Percentiles rank a stretch among this genome's conserved stretches.
Conservation (phyloP, 768 basidiomycete species). For the Psilocybe sp. region DNA sequence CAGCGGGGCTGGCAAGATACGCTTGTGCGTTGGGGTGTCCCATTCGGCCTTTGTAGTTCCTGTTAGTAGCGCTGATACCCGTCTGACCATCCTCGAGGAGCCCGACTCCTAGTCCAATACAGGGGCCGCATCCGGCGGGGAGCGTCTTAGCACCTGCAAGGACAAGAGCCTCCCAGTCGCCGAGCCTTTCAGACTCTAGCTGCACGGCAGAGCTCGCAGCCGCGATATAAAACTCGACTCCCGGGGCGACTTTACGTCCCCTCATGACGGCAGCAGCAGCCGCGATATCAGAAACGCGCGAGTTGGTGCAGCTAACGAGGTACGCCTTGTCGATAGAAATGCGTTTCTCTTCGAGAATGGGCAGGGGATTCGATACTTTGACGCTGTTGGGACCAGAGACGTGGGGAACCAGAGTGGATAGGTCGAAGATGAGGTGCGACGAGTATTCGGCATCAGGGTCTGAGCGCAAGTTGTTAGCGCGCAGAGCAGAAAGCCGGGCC, state of each 20-base stretch:
- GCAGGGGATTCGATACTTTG: slow-evolving; percentile 92
- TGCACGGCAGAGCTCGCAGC: slow-evolving; percentile 93
- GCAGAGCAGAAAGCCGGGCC: slow-evolving; percentile 63
- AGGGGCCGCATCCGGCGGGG: slow-evolving; percentile 96
- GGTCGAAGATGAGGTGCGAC: slow-evolving; percentile 86
- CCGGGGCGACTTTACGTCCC: slow-evolving; percentile 76
- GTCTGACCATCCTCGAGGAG: slow-evolving; percentile 91
- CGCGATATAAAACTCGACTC: slow-evolving; percentile 96
- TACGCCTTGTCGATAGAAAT: slow-evolving; percentile 96
- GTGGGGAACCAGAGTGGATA: slow-evolving; percentile 91
- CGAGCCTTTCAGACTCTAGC: slow-evolving; percentile 78
- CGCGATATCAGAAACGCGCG: slow-evolving; percentile 90
- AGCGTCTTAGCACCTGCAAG: slow-evolving; percentile 89
- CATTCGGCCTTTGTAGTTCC: slow-evolving; percentile 99
- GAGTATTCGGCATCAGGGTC: slow-evolving; percentile 81
- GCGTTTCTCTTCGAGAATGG: slow-evolving; percentile 66
- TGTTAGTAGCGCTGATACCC: slow-evolving; percentile 96
- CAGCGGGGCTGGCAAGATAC: slow-evolving; percentile 94
- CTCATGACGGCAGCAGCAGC: slow-evolving; percentile 89
- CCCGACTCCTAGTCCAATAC: slow-evolving; percentile 93
- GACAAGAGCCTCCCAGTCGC: slow-evolving; percentile 86
- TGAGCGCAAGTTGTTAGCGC: slow-evolving; percentile 51
- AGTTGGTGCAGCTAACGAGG: slow-evolving; percentile 97
- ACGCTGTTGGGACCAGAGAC: slow-evolving; percentile 98
- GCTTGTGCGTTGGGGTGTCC: slow-evolving; percentile 93